Base-by-base conservation (phyloP, 176 grass and related monocot genomes). In the Oryza coarctata region DNA sequence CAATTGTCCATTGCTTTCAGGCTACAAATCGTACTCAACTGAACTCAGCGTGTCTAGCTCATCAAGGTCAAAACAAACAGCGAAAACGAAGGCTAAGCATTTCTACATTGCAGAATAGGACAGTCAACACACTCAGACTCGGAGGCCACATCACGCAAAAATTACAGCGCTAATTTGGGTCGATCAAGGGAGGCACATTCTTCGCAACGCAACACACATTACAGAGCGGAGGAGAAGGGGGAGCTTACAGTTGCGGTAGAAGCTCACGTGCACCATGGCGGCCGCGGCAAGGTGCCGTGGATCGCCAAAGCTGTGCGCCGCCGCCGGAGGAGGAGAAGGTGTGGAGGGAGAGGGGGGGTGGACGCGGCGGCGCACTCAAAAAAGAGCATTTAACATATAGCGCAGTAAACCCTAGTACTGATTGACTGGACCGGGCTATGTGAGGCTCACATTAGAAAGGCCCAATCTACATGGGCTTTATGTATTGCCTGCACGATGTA, bases 161-260 rank as follows among this genome's bases (percentile, higher is more conserved):
- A 7, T 12, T 12, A 35, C 18, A 4, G 12, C 39, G 9, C 1
- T 27, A 32, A 45, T 2, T 26, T 9, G 39, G 39, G 26, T 33
- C 30, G 22, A 27, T 52, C 55, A 45, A 65, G 36, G 32, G 6
- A 36, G n/a, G 20, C 23, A 36, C 20, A 26, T 4, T 15, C 11
- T 14, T 17, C 3, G 5, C 5, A 22, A 55, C 32, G 6, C 41
- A 55, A 17, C 61, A 67, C 2, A 14, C 44, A 28, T 38, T 36
- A 78, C 6, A 27, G 67, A 33, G 74, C 22, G 11, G 23, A 3
- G 30, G 0, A 1, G 14, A 3, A 0, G 45, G 8, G 80, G 18
- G 41, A 60, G 3, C 86, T 94, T 87, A 94, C 89, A 91, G 83
- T 91, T 94, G 83, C 86, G 89, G 70, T 94, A 94, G 89, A 94